phyloP scores from a whole-genome alignment of 345 rosid species.

The Psidium friedrichsthalianum region DNA sequence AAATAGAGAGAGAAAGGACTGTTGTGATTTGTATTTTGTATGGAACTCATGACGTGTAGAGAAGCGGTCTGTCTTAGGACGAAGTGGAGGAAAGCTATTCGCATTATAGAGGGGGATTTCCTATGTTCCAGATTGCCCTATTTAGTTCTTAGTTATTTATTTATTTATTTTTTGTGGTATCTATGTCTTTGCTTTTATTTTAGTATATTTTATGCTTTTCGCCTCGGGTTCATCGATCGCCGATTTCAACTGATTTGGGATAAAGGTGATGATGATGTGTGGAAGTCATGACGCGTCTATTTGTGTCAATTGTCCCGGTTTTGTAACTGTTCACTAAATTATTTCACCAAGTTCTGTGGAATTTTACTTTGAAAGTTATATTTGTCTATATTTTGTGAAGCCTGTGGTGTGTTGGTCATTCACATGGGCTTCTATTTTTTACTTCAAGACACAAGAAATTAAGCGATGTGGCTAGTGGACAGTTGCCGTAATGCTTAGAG shows the following conservation, averaged over 20 bases:
- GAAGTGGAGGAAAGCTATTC: too few species aligned
- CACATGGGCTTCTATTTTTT: not conserved
- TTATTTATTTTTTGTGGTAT: too few species aligned
- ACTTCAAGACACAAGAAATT: not conserved
- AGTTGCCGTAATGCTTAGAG: not conserved
- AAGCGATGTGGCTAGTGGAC: not conserved
- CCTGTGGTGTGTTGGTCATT: not conserved
- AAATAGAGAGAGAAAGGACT: not conserved
- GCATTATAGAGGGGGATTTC: too few species aligned
- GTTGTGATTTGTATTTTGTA: not conserved
- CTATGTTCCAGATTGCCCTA: too few species aligned
- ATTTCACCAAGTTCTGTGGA: not conserved
- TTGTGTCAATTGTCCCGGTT: not conserved
- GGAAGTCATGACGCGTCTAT: not conserved
- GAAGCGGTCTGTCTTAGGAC: too few species aligned
- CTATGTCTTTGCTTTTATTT: too few species aligned
- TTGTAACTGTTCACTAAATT: not conserved
- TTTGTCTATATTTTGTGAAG: not conserved
- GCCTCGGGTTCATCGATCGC: too few species aligned
- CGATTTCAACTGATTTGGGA: too few species aligned
- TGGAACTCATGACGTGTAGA: not conserved
- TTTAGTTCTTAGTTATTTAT: too few species aligned
- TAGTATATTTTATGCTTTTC: too few species aligned
- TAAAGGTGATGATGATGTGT: not conserved
- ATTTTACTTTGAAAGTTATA: not conserved